These are phyloP conservation scores for Vanilla planifolia DNA, from an alignment of 106 monocot species.

Conservation along the genomic window DNA sequence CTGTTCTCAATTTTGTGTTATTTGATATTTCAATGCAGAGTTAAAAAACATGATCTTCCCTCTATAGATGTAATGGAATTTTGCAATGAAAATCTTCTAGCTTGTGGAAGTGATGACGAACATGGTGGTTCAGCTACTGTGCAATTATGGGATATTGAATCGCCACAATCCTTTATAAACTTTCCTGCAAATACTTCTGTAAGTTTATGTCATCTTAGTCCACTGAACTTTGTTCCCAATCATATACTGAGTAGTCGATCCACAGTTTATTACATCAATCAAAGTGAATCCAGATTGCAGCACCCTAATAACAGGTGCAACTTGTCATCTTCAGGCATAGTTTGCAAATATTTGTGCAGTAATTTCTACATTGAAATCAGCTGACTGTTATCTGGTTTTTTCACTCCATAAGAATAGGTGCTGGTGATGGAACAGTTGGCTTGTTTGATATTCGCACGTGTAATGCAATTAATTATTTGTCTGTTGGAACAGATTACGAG, in stretches of 20 bases:
- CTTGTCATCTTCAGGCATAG: background rate
- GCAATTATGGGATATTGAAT: slow-evolving; percentile 88
- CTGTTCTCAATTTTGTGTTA: background rate
- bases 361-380: background rate
- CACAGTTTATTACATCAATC: slow-evolving; percentile 72
- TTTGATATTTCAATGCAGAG: slow-evolving; percentile 23
- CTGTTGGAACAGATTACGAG: slow-evolving; percentile 56
- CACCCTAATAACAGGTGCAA: slow-evolving; percentile 58
- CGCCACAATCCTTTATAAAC: slow-evolving; percentile 39
- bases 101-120: slow-evolving; percentile 69
- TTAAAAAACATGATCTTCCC: slow-evolving; percentile 22
- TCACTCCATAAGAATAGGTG: slow-evolving; percentile 30
- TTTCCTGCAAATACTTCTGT: slow-evolving; percentile 81
- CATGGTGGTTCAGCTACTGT: slow-evolving; percentile 52
- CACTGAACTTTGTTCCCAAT: background rate
- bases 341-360: background rate
- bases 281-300: slow-evolving; percentile 53
- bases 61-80: slow-evolving; percentile 72
- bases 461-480: slow-evolving; percentile 60
- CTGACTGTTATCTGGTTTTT: background rate
- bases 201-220: slow-evolving; percentile 24
- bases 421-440: slow-evolving; percentile 77
- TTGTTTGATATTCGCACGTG: slow-evolving; percentile 74
- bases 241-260: slow-evolving; percentile 5
- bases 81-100: slow-evolving; percentile 53